Base-by-base conservation (phyloP, 192 early-diverging fungal genomes). In the Coemansia sp. region DNA sequence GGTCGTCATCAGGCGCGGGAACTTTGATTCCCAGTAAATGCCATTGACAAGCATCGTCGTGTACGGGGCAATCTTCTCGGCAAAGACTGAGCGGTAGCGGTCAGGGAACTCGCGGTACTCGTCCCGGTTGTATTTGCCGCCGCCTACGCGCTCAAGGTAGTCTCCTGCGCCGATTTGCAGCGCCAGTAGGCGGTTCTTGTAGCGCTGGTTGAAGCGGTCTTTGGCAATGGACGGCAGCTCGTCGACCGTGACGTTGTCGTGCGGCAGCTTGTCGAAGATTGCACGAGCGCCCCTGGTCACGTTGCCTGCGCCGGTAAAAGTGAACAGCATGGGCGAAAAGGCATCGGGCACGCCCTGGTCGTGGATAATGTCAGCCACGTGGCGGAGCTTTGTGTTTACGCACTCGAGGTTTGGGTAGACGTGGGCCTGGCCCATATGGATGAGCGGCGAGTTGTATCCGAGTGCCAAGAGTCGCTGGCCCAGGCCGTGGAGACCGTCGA, bases 391-490 rank as follows among this genome's bases (percentile, higher is more conserved):
- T 7, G 67, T 52, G 38, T 73, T 72, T 18, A 86, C 86, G 32
- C 69, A 72, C 33, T 70, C 77, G 35, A 90, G 60, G 3, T 82
- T 68, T 5, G 77, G 82, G 55, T 90, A 90, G 25, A 75, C 80
- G 45, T 89, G 82, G 8, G 87, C 79, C 81, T 85, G 87, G 23
- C 78, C 79, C 34, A 82, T 75, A 49, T 87, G 76, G 70, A 96
- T 75, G 58, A 98, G 94, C n/a, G 96, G 92, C 37, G 86, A 92
- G 58, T 88, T 91, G 64, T 92, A 92, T 2, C 94, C 96, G 5
- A 86, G 60, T 3, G 89, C 92, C 19, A 98, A 79, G 40, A 98
- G 66, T 10, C 93, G 77, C 53, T 90, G 86, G 4, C 96, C 96
- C 44, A 98, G 77, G 12, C 87, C 91, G 45, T 98, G 93, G 13